These are phyloP conservation scores for Planoprotostelium fungivorum DNA, from an alignment of 78 protist species.

Conservation along the genomic window DNA sequence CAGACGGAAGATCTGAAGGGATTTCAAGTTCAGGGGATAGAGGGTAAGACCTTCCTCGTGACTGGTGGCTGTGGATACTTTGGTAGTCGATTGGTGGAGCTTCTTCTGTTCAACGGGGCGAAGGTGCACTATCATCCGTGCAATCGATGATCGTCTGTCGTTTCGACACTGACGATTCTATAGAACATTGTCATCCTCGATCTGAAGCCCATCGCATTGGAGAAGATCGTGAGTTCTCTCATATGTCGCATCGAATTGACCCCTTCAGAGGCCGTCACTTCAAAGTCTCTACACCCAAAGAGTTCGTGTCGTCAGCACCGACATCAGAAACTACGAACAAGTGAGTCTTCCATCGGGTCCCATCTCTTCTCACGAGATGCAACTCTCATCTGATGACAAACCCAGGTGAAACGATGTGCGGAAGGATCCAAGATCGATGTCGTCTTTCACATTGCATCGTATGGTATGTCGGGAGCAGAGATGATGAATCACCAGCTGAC, in stretches of 20 bases:
- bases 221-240: neutral
- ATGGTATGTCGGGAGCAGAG: slow-evolving; percentile 14
- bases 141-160: neutral
- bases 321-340: neutral
- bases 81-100: neutral
- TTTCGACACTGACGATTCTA: neutral
- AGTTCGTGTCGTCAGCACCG: neutral
- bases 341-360: neutral
- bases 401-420: neutral
- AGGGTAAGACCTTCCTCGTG: neutral
- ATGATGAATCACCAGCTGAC: neutral
- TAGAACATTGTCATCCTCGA: neutral
- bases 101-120: neutral
- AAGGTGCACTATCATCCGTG: too few relatives aligned
- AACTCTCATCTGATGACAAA: neutral
- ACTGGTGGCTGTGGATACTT: neutral
- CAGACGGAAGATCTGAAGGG: neutral
- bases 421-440: neutral
- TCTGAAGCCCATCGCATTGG: neutral
- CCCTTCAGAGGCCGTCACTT: neutral
- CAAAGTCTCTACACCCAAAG: neutral
- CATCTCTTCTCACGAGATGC: too few relatives aligned
- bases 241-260: neutral
- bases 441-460: slow-evolving; percentile 11
- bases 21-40: neutral